Base-by-base conservation (phyloP, 2,329 filamentous ascomycete genomes). In the Chaetomium sp. region DNA sequence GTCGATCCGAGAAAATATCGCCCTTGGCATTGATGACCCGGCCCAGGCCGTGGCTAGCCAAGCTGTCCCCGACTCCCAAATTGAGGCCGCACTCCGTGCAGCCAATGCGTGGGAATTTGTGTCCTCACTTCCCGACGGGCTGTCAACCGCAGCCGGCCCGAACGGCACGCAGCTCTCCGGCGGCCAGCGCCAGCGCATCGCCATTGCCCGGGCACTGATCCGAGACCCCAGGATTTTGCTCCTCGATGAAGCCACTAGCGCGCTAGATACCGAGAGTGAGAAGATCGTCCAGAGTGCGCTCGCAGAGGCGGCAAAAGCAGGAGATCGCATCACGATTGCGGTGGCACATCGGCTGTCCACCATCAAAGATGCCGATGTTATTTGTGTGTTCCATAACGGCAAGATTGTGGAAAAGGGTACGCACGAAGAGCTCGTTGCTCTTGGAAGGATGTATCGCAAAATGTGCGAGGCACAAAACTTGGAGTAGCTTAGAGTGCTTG, bases 301-400 rank as follows among this genome's bases (percentile, higher is more conserved):
- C 19, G 79, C 85, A 65, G 65, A 62, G 11, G 67, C 65, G 4
- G 66, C 66, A 11, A 96, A 95, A 74, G 77, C 55, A 3, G 78
- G 57, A 6, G 57, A 62, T 3, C 82, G 91, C 55, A 97, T 94
- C 0, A 96, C 91, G 63, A 89, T 99, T 1, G 97, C 97, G 68
- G 88, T 99, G 5, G 94, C 94, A 6, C 94, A 97, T 71, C 82
- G 94, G 14, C 74, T 99, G 57, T 82, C 92, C 52, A 97, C 94
- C 0, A 96, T 99, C 62, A 95, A 89, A 66, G 94, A 97, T 66
- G 89, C 89, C 41, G 88, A 97, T 71, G 76, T 91, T 64, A 97
- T 97, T 64, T 91, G 97, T 65, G 94, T 97, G 40, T 74, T 97
- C 55, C 87, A 86, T 68, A 85, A 88, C 58, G 94, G 94, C 0